phyloP scores from a whole-genome alignment of 202 grass and related monocot genomes.

The Panicum virgatum region DNA sequence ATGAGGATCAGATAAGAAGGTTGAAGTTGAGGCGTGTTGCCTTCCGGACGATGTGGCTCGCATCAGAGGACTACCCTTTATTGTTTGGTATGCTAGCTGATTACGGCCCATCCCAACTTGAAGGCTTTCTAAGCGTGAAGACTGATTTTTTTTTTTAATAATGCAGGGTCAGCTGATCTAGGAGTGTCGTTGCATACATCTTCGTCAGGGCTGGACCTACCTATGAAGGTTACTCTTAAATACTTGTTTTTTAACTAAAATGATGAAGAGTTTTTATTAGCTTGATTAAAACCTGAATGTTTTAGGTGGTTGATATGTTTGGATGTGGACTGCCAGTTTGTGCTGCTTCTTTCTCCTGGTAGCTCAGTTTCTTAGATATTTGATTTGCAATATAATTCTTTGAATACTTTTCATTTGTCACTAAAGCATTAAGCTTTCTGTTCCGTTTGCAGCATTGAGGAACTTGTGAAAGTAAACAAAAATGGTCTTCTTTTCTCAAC shows the following conservation, averaged over 20 bases:
- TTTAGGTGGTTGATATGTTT: slow-evolving; percentile 99
- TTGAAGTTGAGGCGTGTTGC: slow-evolving; percentile 86
- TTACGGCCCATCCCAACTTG: neutral
- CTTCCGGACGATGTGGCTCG: slow-evolving; percentile 95
- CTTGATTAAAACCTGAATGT: slow-evolving; percentile 20
- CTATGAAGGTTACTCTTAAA: slow-evolving; percentile 93
- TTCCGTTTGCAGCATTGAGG: slow-evolving; percentile 72
- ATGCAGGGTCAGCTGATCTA: slow-evolving; percentile 86
- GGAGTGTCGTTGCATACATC: slow-evolving; percentile 94
- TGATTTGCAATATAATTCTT: slow-evolving; percentile 27
- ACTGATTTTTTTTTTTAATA: neutral
- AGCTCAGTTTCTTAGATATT: slow-evolving; percentile 37
- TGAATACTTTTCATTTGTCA: slow-evolving; percentile 12
- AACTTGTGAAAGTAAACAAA: slow-evolving; percentile 83
- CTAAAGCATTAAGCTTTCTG: slow-evolving; percentile 25
- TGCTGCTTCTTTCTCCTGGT: slow-evolving; percentile 97
- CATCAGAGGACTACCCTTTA: slow-evolving; percentile 93
- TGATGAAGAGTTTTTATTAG: slow-evolving; percentile 11
- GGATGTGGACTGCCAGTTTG: slow-evolving; percentile 98
- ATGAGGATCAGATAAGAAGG: slow-evolving; percentile 88
- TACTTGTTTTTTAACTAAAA: slow-evolving; percentile 22
- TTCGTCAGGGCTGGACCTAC: slow-evolving; percentile 91
- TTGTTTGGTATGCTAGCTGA: slow-evolving; percentile 65
- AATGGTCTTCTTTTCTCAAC: slow-evolving; percentile 95
- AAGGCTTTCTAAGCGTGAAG: neutral